A percentile compares a stretch with the other conserved stretches of the same genome.
Conservation (phyloP, 257 asterid species). For the Hygrophila difformis region DNA sequence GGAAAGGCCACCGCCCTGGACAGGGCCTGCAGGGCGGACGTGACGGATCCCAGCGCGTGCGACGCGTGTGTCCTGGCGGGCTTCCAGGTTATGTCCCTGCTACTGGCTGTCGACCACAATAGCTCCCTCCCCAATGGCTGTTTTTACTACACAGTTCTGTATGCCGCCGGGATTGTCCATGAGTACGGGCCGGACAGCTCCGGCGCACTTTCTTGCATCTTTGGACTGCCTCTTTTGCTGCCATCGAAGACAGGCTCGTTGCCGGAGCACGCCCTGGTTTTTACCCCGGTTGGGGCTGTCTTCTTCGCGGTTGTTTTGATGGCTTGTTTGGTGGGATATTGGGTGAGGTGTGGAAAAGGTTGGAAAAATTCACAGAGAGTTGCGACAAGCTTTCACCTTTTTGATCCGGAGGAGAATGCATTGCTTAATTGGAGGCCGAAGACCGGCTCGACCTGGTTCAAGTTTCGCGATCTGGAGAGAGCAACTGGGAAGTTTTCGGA, state of each 20-base stretch:
- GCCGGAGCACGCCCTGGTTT: too few relatives aligned
- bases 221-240: conserved; percentile 51
- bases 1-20: conserved; percentile 33
- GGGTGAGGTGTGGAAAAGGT: conserved; percentile 33
- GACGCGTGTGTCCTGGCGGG: conserved; percentile 73
- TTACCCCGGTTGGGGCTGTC: conserved; percentile 35
- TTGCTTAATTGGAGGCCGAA: conserved; percentile 63
- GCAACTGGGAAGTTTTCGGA: conserved; percentile 58
- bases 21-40: conserved; percentile 48
- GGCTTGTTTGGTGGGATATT: conserved; percentile 55
- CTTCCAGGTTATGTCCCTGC: conserved; percentile 37
- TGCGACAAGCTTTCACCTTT: too few relatives aligned
- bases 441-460: conserved; percentile 58
- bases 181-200: conserved; percentile 60
- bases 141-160: conserved; percentile 52
- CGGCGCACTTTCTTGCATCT: conserved; percentile 56
- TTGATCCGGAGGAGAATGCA: too few relatives aligned
- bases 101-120: conserved; percentile 69
- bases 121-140: conserved; percentile 55
- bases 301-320: conserved; percentile 32
- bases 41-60: conserved; percentile 55
- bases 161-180: conserved; percentile 82
- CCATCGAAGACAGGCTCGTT: too few relatives aligned
- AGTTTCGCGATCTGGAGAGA: conserved; percentile 61
- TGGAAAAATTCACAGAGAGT: too few relatives aligned